phyloP scores from a whole-genome alignment of 176 grass and related monocot species.

The Saccharum officinarum region DNA sequence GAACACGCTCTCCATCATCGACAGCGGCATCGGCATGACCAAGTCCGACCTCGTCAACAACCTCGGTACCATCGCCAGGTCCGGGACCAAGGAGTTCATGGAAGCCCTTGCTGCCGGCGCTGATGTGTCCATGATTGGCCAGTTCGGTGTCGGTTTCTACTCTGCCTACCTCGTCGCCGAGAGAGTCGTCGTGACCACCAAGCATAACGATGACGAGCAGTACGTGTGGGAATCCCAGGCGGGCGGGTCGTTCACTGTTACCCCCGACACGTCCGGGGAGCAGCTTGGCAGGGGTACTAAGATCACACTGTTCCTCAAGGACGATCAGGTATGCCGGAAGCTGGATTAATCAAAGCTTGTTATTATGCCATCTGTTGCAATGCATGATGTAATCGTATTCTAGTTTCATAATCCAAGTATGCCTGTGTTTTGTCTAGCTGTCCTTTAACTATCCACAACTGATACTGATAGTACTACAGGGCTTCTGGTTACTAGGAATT shows the following conservation, averaged over 20 bases:
- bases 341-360: too few species aligned
- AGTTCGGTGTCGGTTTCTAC: slow-evolving; percentile 94
- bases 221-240: slow-evolving; percentile 97
- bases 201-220: slow-evolving; percentile 96
- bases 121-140: slow-evolving; percentile 95
- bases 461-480: too few species aligned
- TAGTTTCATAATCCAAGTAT: too few species aligned
- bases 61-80: slow-evolving; percentile 83
- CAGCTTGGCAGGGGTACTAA: slow-evolving; percentile 81
- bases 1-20: slow-evolving; percentile 67
- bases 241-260: slow-evolving; percentile 85
- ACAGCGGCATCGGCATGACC: slow-evolving; percentile 95
- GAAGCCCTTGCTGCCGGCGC: slow-evolving; percentile 88
- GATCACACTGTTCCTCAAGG: slow-evolving; percentile 87
- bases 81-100: slow-evolving; percentile 93
- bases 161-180: slow-evolving; percentile 89
- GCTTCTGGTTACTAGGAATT: too few species aligned
- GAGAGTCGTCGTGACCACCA: slow-evolving; percentile 72
- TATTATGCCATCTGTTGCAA: too few species aligned
- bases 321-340: slow-evolving; percentile 24
- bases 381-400: too few species aligned
- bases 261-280: slow-evolving; percentile 73
- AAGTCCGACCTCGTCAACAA: slow-evolving; percentile 98
- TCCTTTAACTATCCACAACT: too few species aligned
- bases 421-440: too few species aligned